Percentiles rank a stretch among this genome's conserved stretches.
Evolutionary conservation across 2,329 filamentous ascomycete genomes (phyloP).

Genomic region (Periglandula ipomoeae): DNA sequence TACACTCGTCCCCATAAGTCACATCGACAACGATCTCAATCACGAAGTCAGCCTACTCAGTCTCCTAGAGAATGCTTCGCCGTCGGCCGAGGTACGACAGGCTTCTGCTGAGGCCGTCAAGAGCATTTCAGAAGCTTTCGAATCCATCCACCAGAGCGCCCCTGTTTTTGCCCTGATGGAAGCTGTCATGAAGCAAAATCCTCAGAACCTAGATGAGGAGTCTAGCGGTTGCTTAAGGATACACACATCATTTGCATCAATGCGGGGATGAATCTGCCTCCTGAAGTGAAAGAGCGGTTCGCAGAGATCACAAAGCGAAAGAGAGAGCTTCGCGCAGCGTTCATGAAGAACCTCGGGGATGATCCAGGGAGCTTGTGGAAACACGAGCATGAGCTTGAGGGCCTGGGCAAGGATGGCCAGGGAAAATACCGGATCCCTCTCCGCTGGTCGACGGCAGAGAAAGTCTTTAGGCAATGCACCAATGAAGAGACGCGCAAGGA

Average conservation of each 20-base stretch:
- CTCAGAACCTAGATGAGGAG: background rate
- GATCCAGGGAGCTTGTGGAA: background rate
- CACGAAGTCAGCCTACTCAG: background rate
- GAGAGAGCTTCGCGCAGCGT: background rate
- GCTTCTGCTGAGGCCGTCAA: background rate
- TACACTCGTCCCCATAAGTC: background rate
- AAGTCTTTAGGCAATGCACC: conserved; percentile 1
- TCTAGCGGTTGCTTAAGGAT: background rate
- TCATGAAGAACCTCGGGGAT: background rate
- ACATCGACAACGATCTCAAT: background rate
- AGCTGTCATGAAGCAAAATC: background rate
- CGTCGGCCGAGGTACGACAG: background rate
- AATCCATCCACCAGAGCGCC: background rate
- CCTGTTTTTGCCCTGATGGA: background rate
- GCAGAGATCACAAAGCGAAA: background rate
- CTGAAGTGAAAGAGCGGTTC: background rate
- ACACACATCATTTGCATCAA: background rate
- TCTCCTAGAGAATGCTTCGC: background rate
- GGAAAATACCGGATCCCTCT: background rate
- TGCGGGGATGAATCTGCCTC: background rate
- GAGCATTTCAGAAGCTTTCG: background rate
- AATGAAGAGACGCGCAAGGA: background rate
- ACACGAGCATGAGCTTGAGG: background rate
- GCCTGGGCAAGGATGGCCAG: background rate
- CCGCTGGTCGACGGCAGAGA: background rate